Conservation (phyloP, 345 rosid species). For the Acer saccharum region DNA sequence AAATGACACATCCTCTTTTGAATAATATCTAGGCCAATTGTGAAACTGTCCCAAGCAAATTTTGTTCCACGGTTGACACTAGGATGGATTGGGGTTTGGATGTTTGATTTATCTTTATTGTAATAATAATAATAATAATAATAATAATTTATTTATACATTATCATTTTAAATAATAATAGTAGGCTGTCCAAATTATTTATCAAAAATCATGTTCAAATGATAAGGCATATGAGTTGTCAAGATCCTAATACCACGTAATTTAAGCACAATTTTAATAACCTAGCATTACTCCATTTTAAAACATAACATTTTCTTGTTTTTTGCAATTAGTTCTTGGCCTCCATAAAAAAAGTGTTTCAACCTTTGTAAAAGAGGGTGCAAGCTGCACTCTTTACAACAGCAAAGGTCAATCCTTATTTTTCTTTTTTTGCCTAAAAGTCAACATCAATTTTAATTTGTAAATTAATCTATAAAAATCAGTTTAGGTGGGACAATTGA, state of each 20-base stretch:
- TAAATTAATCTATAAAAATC: neutral
- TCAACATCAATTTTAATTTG: neutral
- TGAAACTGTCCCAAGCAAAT: too few species aligned
- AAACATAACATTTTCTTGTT: too few species aligned
- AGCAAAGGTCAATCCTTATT: neutral
- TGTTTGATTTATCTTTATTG: neutral
- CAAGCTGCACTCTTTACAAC: neutral
- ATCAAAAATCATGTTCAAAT: too few species aligned
- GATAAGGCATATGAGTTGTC: too few species aligned
- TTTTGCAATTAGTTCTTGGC: neutral
- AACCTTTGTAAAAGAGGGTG: neutral
- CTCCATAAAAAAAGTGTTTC: neutral
- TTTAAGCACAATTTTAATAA: too few species aligned
- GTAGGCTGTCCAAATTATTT: too few species aligned
- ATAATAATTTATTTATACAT: too few species aligned
- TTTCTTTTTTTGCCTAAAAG: neutral
- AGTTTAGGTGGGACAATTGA: neutral
- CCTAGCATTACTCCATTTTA: too few species aligned
- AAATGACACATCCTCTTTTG: neutral
- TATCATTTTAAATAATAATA: too few species aligned
- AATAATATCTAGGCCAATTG: too few species aligned
- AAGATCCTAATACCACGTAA: too few species aligned
- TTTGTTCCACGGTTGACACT: neutral
- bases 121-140: too few species aligned
- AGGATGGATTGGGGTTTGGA: neutral